A percentile compares a stretch with the other conserved stretches of the same genome.
These are phyloP conservation scores for Leptodermis oblonga DNA, from an alignment of 257 asterid genomes.

Conservation along the genomic window DNA sequence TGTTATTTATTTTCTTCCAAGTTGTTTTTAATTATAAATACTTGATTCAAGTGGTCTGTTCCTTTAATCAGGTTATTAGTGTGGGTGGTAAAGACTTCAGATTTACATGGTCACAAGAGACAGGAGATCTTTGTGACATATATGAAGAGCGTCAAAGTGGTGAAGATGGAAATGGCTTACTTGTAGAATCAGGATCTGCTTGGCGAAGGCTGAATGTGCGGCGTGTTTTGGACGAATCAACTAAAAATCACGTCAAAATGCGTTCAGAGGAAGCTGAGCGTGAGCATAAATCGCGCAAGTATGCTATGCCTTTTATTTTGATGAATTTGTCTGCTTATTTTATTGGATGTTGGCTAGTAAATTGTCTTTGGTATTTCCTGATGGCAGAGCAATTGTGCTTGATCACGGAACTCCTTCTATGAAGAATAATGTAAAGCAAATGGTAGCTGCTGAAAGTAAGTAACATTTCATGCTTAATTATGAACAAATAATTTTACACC, in stretches of 20 bases:
- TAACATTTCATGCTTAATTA: neutral
- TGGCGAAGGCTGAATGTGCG: slow-evolving; percentile 94
- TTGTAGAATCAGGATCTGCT: slow-evolving; percentile 86
- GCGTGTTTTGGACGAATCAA: slow-evolving; percentile 88
- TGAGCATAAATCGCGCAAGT: slow-evolving; percentile 71
- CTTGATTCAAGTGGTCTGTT: neutral
- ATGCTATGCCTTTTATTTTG: slow-evolving; percentile 29
- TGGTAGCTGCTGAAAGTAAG: slow-evolving; percentile 84
- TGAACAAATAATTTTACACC: neutral
- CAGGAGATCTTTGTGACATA: slow-evolving; percentile 84
- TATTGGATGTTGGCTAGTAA: neutral
- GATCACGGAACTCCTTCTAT: slow-evolving; percentile 71
- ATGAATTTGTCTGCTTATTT: neutral
- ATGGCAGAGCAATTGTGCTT: slow-evolving; percentile 80
- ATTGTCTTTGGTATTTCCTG: slow-evolving; percentile 24
- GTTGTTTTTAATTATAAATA: slow-evolving; percentile 8
- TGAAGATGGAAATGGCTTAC: slow-evolving; percentile 80
- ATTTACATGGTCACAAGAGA: slow-evolving; percentile 89
- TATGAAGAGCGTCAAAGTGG: slow-evolving; percentile 91
- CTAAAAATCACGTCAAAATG: slow-evolving; percentile 86
- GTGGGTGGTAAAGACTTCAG: slow-evolving; percentile 85
- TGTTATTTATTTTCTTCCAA: neutral
- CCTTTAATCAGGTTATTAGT: slow-evolving; percentile 58
- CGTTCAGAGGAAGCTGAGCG: slow-evolving; percentile 92
- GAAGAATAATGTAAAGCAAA: slow-evolving; percentile 71